A percentile compares a stretch with the other conserved stretches of the same genome.
Evolutionary conservation across 495 filamentous ascomycete species (phyloP).

Genomic region (Astrothelium subdiscretum): DNA sequence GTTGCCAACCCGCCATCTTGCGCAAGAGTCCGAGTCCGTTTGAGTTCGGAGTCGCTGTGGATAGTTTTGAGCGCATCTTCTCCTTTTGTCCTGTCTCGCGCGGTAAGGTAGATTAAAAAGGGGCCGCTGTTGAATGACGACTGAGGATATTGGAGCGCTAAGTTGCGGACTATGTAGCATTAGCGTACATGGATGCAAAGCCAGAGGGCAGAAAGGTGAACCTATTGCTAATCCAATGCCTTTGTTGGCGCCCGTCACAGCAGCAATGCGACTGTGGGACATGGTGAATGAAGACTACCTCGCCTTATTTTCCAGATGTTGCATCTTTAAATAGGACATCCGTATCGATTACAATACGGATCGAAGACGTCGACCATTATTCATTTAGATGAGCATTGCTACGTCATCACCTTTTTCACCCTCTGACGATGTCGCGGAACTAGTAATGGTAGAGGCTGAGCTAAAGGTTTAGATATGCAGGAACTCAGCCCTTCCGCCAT

Average conservation of each 20-base stretch:
- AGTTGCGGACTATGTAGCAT: constrained; percentile 24
- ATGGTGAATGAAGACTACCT: constrained; percentile 2
- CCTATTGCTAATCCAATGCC: constrained; percentile 26
- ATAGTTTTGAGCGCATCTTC: constrained; percentile 32
- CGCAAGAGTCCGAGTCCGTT: constrained; percentile 30
- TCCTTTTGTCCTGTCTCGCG: constrained; percentile 32
- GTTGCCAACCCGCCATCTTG: constrained; percentile 33
- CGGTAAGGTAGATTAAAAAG: constrained; percentile 41
- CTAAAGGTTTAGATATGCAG: not conserved
- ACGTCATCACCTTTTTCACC: not conserved
- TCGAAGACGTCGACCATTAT: not conserved
- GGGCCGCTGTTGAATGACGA: constrained; percentile 34
- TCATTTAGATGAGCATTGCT: not conserved
- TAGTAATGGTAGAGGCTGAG: not conserved
- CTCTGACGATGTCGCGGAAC: not conserved
- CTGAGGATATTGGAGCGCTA: constrained; percentile 37
- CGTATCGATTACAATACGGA: not conserved
- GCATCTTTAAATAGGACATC: not conserved
- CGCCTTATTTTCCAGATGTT: not conserved
- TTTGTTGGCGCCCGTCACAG: constrained; percentile 37
- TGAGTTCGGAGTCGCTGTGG: constrained; percentile 29
- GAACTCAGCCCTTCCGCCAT: too few species aligned
- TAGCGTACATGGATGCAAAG: not conserved
- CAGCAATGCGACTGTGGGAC: constrained; percentile 24
- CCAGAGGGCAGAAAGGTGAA: constrained; percentile 19